Conservation (phyloP, 2,329 filamentous ascomycete genomes). For the Alternaria postmessia region DNA sequence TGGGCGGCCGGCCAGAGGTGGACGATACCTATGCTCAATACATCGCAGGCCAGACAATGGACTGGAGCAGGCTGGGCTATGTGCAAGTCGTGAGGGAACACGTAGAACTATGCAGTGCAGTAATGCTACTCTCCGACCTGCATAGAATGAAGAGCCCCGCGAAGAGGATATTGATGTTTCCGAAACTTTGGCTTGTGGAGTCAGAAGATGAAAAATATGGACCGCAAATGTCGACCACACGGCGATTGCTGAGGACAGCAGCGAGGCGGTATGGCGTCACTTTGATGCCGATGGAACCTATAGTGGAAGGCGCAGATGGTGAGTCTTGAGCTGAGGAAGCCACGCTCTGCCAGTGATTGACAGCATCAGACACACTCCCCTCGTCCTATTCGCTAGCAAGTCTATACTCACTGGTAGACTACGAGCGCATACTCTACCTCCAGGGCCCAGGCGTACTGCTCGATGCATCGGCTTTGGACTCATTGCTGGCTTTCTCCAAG, state of each 20-base stretch:
- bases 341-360: constrained; percentile 10
- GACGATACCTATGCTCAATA: constrained; percentile 45
- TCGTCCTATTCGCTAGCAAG: constrained; percentile 56
- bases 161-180: constrained; percentile 56
- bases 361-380: constrained; percentile 34
- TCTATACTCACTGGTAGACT: constrained; percentile 55
- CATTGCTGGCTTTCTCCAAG: constrained; percentile 52
- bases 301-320: constrained; percentile 48
- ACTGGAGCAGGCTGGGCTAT: constrained; percentile 58
- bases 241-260: constrained; percentile 55
- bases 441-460: constrained; percentile 56
- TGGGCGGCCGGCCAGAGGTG: constrained; percentile 36
- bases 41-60: constrained; percentile 46
- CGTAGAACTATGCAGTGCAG: constrained; percentile 58
- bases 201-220: constrained; percentile 49
- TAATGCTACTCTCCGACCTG: constrained; percentile 60
- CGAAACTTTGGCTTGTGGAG: constrained; percentile 48
- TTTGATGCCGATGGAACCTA: constrained; percentile 54
- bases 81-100: constrained; percentile 57
- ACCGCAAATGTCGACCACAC: constrained; percentile 55
- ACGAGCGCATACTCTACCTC: constrained; percentile 56
- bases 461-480: constrained; percentile 57
- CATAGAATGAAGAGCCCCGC: constrained; percentile 57
- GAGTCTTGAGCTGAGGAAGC: constrained; percentile 1
- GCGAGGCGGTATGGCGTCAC: constrained; percentile 57